phyloP scores from a whole-genome alignment of 148 eudicot genomes.

The Bassia scoparia region DNA sequence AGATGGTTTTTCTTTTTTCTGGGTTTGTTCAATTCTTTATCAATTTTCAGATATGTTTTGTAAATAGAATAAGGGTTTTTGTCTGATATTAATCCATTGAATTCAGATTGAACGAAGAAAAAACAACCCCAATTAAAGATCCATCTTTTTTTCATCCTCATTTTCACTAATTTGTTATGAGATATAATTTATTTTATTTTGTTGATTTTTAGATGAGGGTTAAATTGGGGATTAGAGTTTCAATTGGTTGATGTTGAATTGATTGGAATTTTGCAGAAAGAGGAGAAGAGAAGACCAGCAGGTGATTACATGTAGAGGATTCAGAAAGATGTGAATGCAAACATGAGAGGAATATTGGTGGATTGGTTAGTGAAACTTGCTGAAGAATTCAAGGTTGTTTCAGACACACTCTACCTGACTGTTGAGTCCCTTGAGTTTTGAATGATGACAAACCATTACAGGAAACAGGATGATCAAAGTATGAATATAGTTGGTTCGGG shows the following conservation, averaged over 20 bases:
- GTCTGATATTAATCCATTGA: too few relatives aligned
- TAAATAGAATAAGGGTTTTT: background rate
- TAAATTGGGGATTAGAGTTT: constrained; percentile 2
- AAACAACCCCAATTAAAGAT: too few relatives aligned
- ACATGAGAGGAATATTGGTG: constrained; percentile 81
- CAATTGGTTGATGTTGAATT: background rate
- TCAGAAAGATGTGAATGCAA: constrained; percentile 77
- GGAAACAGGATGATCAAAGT: too few relatives aligned
- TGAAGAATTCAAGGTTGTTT: constrained; percentile 76
- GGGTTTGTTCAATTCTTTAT: background rate
- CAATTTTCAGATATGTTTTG: too few relatives aligned
- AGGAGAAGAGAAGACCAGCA: constrained; percentile 64
- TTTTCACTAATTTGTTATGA: too few relatives aligned
- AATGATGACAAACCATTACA: too few relatives aligned
- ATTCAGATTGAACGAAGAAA: too few relatives aligned
- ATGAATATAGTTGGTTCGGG: too few relatives aligned
- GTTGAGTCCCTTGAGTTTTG: too few relatives aligned
- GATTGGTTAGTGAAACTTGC: constrained; percentile 97
- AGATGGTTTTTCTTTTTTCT: background rate
- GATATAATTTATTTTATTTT: too few relatives aligned
- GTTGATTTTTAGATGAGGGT: too few relatives aligned
- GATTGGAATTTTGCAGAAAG: constrained; percentile 40
- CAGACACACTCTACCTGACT: constrained; percentile 68
- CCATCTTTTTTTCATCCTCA: too few relatives aligned
- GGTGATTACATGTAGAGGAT: constrained; percentile 57